These are phyloP conservation scores for Leccinum subtestaceum DNA, from an alignment of 768 basidiomycete species.

Conservation along the genomic window DNA sequence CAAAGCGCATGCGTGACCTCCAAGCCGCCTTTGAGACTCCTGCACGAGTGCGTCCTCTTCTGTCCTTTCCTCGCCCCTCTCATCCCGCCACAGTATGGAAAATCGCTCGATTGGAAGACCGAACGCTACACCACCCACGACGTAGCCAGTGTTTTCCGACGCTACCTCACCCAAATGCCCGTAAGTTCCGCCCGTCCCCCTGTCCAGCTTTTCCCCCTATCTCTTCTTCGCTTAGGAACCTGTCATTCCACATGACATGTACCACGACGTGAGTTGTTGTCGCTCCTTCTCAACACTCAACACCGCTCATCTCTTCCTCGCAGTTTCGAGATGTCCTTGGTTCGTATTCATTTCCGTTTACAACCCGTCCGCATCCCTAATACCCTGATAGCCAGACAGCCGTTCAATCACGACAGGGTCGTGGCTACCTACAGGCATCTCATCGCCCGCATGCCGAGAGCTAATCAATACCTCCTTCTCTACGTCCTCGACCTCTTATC, in stretches of 20 bases:
- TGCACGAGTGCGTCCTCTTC: constrained; percentile 59
- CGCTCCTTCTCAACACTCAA: constrained; percentile 1
- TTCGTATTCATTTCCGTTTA: constrained; percentile 32
- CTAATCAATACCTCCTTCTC: constrained; percentile 93
- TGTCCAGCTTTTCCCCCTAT: constrained; percentile 2
- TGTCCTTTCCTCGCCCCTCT: background rate
- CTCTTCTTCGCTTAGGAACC: constrained; percentile 62
- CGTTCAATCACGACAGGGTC: constrained; percentile 66
- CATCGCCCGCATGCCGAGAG: constrained; percentile 79
- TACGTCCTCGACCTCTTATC: constrained; percentile 95
- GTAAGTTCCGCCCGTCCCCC: constrained; percentile 46
- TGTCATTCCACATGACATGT: constrained; percentile 89
- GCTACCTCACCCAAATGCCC: constrained; percentile 96
- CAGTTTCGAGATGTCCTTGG: constrained; percentile 81
- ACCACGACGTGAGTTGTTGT: constrained; percentile 66
- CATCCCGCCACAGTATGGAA: constrained; percentile 70
- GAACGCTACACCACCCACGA: constrained; percentile 92
- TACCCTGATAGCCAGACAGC: constrained; percentile 53
- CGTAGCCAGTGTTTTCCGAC: constrained; percentile 92
- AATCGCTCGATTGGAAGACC: constrained; percentile 85
- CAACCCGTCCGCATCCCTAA: constrained; percentile 14
- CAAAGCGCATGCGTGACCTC: constrained; percentile 92
- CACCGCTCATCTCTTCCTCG: constrained; percentile 8
- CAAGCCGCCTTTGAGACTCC: constrained; percentile 88
- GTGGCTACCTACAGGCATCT: constrained; percentile 80